These are phyloP conservation scores for Metarhizium brunneum DNA, from an alignment of 2,329 filamentous ascomycete genomes.

Conservation along the genomic window DNA sequence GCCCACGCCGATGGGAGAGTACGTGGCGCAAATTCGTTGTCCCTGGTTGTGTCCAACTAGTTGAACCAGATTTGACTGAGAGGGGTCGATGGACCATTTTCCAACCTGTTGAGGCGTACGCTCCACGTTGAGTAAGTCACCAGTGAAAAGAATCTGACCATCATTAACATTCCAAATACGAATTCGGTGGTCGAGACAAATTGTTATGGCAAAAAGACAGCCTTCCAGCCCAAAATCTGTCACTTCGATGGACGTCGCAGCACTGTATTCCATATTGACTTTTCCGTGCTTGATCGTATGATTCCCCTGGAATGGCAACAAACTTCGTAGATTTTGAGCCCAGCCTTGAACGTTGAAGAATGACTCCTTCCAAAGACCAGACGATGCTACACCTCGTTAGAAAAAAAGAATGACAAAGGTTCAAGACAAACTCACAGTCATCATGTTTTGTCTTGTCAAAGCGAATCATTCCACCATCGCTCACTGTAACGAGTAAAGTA, in stretches of 20 bases:
- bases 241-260: constrained; percentile 54
- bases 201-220: constrained; percentile 57
- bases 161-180: constrained; percentile 83
- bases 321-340: constrained; percentile 54
- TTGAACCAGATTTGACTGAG: constrained; percentile 67
- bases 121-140: constrained; percentile 65
- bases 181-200: constrained; percentile 81
- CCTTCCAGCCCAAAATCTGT: constrained; percentile 40
- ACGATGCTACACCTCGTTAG: constrained; percentile 13
- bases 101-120: constrained; percentile 57
- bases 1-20: constrained; percentile 77
- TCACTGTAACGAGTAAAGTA: constrained; percentile 70
- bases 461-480: constrained; percentile 66
- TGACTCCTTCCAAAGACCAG: constrained; percentile 54
- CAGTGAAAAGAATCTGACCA: constrained; percentile 66
- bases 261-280: constrained; percentile 55
- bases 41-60: constrained; percentile 52
- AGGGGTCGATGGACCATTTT: constrained; percentile 72
- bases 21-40: constrained; percentile 59
- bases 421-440: constrained; percentile 30
- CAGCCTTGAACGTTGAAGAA: constrained; percentile 68
- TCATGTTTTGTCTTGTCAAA: constrained; percentile 50
- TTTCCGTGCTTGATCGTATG: constrained; percentile 56
- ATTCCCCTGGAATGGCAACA: constrained; percentile 57
- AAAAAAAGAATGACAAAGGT: not conserved